These are phyloP conservation scores for Amphicarpaea edgeworthii DNA, from an alignment of 306 rosid genomes.

Conservation along the genomic window DNA sequence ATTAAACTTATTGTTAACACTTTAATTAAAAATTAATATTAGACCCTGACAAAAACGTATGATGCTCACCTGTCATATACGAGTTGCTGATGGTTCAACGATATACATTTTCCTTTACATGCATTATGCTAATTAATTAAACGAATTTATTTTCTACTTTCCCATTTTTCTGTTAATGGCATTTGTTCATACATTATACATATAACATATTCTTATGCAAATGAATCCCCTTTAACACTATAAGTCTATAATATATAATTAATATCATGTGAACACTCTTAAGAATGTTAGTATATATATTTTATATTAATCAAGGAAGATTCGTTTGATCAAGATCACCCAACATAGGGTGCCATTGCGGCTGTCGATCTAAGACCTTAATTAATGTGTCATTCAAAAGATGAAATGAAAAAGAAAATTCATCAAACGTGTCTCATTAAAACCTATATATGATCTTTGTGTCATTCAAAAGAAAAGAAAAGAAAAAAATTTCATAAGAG, in stretches of 20 bases:
- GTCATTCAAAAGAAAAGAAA: too few relatives aligned
- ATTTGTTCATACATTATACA: not conserved
- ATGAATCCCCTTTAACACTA: conserved; percentile 5
- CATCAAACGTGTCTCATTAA: conserved; percentile 36
- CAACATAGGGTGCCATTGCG: conserved; percentile 11
- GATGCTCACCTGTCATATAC: not conserved
- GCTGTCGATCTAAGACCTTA: not conserved
- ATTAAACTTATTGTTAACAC: too few relatives aligned
- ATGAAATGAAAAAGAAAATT: not conserved
- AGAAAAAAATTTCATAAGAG: too few relatives aligned
- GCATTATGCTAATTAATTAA: not conserved
- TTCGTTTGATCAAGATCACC: conserved; percentile 13
- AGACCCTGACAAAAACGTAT: too few relatives aligned
- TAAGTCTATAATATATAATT: too few relatives aligned
- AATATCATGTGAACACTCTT: not conserved
- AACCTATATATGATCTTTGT: too few relatives aligned
- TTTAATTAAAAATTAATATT: too few relatives aligned
- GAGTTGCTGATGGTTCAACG: not conserved
- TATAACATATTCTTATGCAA: not conserved
- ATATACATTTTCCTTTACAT: not conserved
- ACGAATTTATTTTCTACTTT: not conserved
- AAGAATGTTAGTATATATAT: not conserved
- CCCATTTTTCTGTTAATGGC: conserved; percentile 24
- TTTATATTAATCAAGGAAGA: not conserved
- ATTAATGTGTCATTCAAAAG: conserved; percentile 18